Conservation (phyloP, 345 rosid genomes). For the Anastatica hierochuntica region DNA sequence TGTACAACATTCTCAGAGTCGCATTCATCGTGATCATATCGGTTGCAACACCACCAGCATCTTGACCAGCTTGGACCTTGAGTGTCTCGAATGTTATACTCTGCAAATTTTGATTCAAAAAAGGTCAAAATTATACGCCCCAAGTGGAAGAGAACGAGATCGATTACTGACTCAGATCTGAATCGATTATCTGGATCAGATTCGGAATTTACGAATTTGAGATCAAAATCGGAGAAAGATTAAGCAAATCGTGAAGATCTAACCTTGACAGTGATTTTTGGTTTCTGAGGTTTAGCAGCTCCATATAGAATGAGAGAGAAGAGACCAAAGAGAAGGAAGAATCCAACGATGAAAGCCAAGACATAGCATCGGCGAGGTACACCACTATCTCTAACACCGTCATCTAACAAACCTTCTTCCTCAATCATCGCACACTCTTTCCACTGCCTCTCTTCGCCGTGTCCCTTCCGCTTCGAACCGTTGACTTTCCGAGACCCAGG, state of each 20-base stretch:
- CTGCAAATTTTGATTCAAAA: conserved; percentile 38
- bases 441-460: conserved; percentile 61
- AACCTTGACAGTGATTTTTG: conserved; percentile 78
- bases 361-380: conserved; percentile 80
- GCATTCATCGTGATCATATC: conserved; percentile 84
- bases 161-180: too few relatives aligned
- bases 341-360: conserved; percentile 65
- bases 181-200: too few relatives aligned
- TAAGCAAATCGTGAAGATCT: neutral
- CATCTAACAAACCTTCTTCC: conserved; percentile 94
- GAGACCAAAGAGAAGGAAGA: conserved; percentile 66
- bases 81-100: conserved; percentile 68
- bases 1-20: conserved; percentile 57
- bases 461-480: conserved; percentile 31
- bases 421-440: conserved; percentile 73
- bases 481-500: conserved; percentile 89
- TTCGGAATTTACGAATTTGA: neutral
- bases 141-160: too few relatives aligned
- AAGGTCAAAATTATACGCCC: too few relatives aligned
- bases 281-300: conserved; percentile 80
- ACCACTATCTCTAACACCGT: conserved; percentile 51
- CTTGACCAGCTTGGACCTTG: conserved; percentile 88
- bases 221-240: neutral
- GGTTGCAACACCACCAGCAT: conserved; percentile 73
- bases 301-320: conserved; percentile 90